A percentile compares a stretch with the other conserved stretches of the same genome.
Evolutionary conservation across 345 rosid species (phyloP).

Genomic region (Punica granatum): DNA sequence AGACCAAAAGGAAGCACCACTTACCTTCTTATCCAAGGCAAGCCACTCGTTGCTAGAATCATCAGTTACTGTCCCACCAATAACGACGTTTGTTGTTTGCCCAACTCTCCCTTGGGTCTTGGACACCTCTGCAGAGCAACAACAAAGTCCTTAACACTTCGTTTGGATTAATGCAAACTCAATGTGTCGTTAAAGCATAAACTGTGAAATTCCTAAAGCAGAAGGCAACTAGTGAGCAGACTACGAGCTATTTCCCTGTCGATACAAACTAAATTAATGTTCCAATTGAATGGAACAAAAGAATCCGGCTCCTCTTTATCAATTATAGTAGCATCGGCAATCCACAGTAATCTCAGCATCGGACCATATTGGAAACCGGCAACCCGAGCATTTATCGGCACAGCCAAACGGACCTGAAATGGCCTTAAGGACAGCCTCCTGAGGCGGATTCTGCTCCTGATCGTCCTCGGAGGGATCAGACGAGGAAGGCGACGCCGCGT

Average conservation of each 20-base stretch:
- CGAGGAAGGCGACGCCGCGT: conserved; percentile 1
- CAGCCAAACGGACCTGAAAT: conserved; percentile 55
- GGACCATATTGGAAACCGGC: not conserved
- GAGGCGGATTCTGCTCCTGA: conserved; percentile 72
- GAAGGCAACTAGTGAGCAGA: not conserved
- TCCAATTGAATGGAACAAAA: not conserved
- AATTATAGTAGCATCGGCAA: not conserved
- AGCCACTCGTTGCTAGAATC: conserved; percentile 92
- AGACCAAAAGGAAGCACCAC: not conserved
- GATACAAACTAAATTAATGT: not conserved
- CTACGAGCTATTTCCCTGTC: not conserved
- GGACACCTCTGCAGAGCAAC: conserved; percentile 61
- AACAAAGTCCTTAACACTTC: not conserved
- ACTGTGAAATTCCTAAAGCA: not conserved
- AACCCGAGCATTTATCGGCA: not conserved
- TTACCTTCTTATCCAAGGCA: conserved; percentile 87
- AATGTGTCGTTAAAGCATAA: not conserved
- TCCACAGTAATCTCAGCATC: not conserved
- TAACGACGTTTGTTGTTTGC: conserved; percentile 85
- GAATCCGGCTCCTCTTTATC: not conserved
- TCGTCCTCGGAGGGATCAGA: conserved; percentile 21
- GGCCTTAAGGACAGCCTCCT: conserved; percentile 91
- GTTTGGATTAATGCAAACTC: not conserved
- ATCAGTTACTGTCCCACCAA: conserved; percentile 89
- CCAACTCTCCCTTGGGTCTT: conserved; percentile 91